phyloP scores from a whole-genome alignment of 192 early-diverging fungal species.

The Backusella tarrabulga region DNA sequence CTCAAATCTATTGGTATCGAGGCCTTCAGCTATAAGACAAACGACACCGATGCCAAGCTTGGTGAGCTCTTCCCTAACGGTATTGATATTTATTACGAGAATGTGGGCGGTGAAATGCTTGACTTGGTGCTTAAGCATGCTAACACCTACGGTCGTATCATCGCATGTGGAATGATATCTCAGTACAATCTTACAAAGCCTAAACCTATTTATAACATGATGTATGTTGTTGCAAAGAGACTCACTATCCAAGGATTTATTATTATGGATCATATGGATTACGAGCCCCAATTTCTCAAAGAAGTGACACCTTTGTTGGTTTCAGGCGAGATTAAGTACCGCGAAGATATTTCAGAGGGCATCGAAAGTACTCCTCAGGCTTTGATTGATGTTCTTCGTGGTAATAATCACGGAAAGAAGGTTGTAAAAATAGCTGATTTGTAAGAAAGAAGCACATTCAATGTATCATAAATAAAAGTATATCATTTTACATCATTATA shows the following conservation, averaged over 20 bases:
- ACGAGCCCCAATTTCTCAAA: slow-evolving; percentile 50
- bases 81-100: slow-evolving; percentile 87
- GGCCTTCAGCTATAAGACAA: slow-evolving; percentile 93
- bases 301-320: slow-evolving; percentile 54
- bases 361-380: slow-evolving; percentile 63
- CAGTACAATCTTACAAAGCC: slow-evolving; percentile 58
- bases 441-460: slow-evolving; percentile 20
- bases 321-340: slow-evolving; percentile 61
- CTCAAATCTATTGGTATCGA: slow-evolving; percentile 72
- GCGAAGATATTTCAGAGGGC: slow-evolving; percentile 54
- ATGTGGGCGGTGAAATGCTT: slow-evolving; percentile 78
- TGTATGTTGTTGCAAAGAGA: slow-evolving; percentile 52
- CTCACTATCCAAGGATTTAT: slow-evolving; percentile 66
- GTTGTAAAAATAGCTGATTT: slow-evolving; percentile 51
- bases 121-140: slow-evolving; percentile 64
- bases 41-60: slow-evolving; percentile 50
- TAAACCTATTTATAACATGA: slow-evolving; percentile 56
- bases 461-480: slow-evolving; percentile 2
- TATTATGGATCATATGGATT: slow-evolving; percentile 45
- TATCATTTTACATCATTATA: background rate
- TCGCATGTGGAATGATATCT: slow-evolving; percentile 73
- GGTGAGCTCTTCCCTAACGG: slow-evolving; percentile 67
- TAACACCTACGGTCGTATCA: slow-evolving; percentile 65
- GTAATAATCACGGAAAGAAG: slow-evolving; percentile 66
- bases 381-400: slow-evolving; percentile 57